Conservation (phyloP, 345 rosid species). For the Clarkia xantiana region DNA sequence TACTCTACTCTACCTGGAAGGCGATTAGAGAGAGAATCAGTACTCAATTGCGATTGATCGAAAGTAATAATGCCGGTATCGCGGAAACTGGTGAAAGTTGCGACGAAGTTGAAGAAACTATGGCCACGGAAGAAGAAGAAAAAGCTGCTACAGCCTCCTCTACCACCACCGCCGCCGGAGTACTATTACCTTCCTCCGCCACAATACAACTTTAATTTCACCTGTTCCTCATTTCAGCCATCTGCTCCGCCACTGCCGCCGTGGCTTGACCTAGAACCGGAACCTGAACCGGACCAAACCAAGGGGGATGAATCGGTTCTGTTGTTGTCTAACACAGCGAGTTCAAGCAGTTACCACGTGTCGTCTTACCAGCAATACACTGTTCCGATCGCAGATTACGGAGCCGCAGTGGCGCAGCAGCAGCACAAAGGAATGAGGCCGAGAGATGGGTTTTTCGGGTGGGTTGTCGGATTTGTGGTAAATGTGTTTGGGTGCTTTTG, state of each 20-base stretch:
- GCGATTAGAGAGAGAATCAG: not conserved
- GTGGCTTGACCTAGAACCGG: not conserved
- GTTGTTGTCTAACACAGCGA: not conserved
- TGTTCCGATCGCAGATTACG: not conserved
- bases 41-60: not conserved
- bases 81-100: not conserved
- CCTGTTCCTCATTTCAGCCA: not conserved
- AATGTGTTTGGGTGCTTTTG: constrained; percentile 2
- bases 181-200: not conserved
- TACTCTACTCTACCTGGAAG: too few relatives aligned
- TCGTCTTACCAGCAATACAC: constrained; percentile 2
- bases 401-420: not conserved
- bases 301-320: not conserved
- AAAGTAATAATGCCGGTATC: not conserved
- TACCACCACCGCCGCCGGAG: not conserved
- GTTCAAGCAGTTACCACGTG: not conserved
- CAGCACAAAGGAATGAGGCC: not conserved
- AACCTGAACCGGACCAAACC: not conserved
- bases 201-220: not conserved
- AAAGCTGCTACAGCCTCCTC: not conserved
- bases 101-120: constrained; percentile 4
- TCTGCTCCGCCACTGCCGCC: constrained; percentile 2
- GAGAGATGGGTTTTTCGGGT: constrained; percentile 3
- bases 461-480: constrained; percentile 1
- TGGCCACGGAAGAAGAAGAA: constrained; percentile 5